These are phyloP conservation scores for Microdochium nivale DNA, from an alignment of 2,329 filamentous ascomycete species.

Conservation along the genomic window DNA sequence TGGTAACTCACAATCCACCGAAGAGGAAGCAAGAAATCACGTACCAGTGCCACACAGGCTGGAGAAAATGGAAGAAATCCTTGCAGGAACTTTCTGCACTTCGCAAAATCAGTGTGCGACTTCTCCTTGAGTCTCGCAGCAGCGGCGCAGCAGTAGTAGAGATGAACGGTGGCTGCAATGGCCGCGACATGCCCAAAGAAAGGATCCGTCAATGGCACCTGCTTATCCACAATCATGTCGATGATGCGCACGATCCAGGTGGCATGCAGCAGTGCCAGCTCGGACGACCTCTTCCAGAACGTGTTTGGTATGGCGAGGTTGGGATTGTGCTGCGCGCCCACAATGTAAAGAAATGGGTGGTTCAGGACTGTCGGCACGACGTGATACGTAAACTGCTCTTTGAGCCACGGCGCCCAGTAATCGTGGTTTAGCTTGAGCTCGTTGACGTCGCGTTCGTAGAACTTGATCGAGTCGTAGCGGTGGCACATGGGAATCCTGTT, in stretches of 20 bases:
- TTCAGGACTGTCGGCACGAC: slow-evolving; percentile 41
- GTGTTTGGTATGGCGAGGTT: slow-evolving; percentile 44
- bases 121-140: slow-evolving; percentile 39
- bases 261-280: slow-evolving; percentile 39
- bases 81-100: slow-evolving; percentile 39
- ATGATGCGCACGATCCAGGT: slow-evolving; percentile 47
- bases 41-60: slow-evolving; percentile 35
- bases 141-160: slow-evolving; percentile 44
- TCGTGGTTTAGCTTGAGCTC: slow-evolving; percentile 33
- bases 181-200: slow-evolving; percentile 43
- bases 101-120: slow-evolving; percentile 41
- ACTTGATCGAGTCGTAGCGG: slow-evolving; percentile 42
- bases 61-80: slow-evolving; percentile 36
- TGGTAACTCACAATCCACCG: no score
- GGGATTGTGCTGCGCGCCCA: slow-evolving; percentile 40
- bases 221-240: slow-evolving; percentile 43
- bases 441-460: slow-evolving; percentile 37
- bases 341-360: slow-evolving; percentile 44
- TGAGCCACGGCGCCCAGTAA: slow-evolving; percentile 44
- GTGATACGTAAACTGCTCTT: slow-evolving; percentile 44
- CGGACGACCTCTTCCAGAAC: slow-evolving; percentile 43
- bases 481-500: slow-evolving; percentile 39
- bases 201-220: slow-evolving; percentile 37
- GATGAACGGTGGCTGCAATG: slow-evolving; percentile 42
- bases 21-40: slow-evolving; percentile 6